phyloP scores from a whole-genome alignment of 208 protist genomes.

The Trypanosoma mega region DNA sequence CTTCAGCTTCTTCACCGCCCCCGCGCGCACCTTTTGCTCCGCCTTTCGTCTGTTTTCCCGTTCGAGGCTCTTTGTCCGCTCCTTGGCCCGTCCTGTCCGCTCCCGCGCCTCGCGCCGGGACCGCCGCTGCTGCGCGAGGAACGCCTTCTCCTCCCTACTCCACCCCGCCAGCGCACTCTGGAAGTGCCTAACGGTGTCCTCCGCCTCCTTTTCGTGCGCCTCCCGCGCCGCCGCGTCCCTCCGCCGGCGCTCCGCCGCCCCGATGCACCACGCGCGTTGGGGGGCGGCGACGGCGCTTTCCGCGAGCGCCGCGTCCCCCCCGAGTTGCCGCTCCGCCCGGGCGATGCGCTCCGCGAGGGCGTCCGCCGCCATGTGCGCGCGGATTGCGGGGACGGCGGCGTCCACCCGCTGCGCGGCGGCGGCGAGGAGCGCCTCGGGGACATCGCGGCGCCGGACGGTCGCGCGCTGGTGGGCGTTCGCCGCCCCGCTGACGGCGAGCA shows the following conservation, averaged over 20 bases:
- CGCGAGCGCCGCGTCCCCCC: conserved; percentile 25
- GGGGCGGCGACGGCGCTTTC: conserved; percentile 36
- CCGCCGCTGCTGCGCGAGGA: conserved; percentile 56
- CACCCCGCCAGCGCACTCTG: conserved; percentile 77
- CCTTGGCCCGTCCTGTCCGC: conserved; percentile 46
- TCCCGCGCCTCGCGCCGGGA: conserved; percentile 49
- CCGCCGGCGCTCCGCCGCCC: conserved; percentile 59
- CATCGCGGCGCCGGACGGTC: conserved; percentile 75
- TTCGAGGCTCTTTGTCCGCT: conserved; percentile 48
- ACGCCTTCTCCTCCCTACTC: conserved; percentile 56
- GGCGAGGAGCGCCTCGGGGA: conserved; percentile 48
- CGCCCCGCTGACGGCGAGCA: conserved; percentile 76
- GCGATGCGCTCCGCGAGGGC: conserved; percentile 70
- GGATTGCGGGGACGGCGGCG: conserved; percentile 51
- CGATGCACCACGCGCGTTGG: conserved; percentile 74
- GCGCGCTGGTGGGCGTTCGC: conserved; percentile 75
- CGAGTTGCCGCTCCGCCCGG: conserved; percentile 76
- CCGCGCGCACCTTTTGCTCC: conserved; percentile 77
- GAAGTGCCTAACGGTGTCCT: conserved; percentile 82
- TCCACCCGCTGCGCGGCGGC: conserved; percentile 42
- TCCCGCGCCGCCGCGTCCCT: conserved; percentile 64
- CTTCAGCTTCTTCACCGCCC: conserved; percentile 87
- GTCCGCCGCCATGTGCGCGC: conserved; percentile 64
- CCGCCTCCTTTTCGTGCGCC: conserved; percentile 84
- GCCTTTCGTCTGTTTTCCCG: conserved; percentile 69